A percentile compares a stretch with the other conserved stretches of the same genome.
Evolutionary conservation across 1,284 basidiomycete genomes (phyloP).

Genomic region (Leccinum huronense): DNA sequence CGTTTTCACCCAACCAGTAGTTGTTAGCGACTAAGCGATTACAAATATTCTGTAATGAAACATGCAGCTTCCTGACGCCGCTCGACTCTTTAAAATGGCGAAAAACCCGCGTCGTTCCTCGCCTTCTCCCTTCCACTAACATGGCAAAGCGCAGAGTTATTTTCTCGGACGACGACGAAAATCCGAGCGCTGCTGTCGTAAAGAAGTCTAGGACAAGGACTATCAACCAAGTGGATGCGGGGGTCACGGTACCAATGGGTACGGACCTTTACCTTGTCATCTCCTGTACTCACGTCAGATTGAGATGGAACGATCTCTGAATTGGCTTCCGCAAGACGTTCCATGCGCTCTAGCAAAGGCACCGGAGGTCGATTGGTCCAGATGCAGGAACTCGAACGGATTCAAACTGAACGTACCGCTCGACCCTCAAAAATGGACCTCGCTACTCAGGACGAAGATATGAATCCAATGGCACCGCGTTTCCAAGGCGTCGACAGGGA

Average conservation of each 20-base stretch:
- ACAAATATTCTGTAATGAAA: neutral
- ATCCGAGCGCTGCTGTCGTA: neutral
- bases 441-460: neutral
- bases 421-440: neutral
- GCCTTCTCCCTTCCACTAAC: neutral
- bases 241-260: neutral
- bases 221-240: neutral
- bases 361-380: neutral
- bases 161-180: neutral
- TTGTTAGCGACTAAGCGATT: neutral
- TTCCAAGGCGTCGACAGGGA: too few relatives aligned
- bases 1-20: too few relatives aligned
- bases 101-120: neutral
- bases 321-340: neutral
- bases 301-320: too few relatives aligned
- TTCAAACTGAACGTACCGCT: neutral
- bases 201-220: neutral
- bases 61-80: neutral
- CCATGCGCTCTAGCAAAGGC: neutral
- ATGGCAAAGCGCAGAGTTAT: neutral
- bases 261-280: too few relatives aligned
- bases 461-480: neutral
- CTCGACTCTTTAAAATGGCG: neutral
- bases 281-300: too few relatives aligned
- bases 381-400: neutral